These are phyloP conservation scores for Aphanomyces cochlioides DNA, from an alignment of 352 stramenopile genomes.

Conservation along the genomic window DNA sequence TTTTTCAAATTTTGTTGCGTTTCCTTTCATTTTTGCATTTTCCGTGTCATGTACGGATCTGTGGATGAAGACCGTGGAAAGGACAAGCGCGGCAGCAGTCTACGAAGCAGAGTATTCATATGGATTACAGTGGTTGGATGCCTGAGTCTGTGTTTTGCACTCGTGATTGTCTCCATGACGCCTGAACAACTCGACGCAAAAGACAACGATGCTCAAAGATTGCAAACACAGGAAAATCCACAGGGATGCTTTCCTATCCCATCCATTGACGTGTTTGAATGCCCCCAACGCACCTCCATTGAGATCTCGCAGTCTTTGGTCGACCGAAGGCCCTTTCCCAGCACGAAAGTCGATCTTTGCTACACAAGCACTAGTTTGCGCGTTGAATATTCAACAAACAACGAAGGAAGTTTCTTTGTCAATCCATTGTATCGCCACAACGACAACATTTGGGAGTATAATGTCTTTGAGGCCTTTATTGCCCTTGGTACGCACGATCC, in stretches of 20 bases:
- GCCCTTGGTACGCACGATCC: conserved; percentile 19
- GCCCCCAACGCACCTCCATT: not conserved
- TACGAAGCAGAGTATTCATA: no score
- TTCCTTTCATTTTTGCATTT: no score
- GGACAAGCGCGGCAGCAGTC: no score
- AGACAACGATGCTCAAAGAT: no score
- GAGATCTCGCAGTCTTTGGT: not conserved
- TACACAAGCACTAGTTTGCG: conserved; percentile 21
- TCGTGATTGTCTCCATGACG: not conserved
- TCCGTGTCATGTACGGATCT: no score
- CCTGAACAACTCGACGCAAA: no score
- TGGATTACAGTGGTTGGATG: not conserved
- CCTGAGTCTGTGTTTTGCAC: not conserved
- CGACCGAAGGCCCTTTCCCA: not conserved
- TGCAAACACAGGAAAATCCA: not conserved
- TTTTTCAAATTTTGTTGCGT: no score
- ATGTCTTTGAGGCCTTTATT: conserved; percentile 26
- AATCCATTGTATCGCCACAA: conserved; percentile 24
- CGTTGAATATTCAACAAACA: not conserved
- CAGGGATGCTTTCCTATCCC: conserved; percentile 14
- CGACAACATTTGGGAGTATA: conserved; percentile 31
- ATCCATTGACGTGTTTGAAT: conserved; percentile 5
- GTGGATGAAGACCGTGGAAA: no score
- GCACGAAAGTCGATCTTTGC: conserved; percentile 19
- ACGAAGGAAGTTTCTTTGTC: not conserved